These are phyloP conservation scores for California macrophylla DNA, from an alignment of 441 rosid species.

Conservation along the genomic window DNA sequence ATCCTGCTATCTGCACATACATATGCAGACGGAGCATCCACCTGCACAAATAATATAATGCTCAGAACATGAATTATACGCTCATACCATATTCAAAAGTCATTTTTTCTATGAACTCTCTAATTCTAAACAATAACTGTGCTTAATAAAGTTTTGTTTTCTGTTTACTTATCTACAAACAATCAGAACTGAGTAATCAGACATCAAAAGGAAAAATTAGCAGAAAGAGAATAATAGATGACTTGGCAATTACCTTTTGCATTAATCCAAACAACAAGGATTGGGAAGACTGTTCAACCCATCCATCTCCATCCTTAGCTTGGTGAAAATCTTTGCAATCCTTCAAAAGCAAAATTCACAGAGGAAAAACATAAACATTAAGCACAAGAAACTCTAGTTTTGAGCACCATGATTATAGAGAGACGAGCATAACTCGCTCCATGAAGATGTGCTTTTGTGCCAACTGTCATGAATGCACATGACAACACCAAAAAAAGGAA, in stretches of 20 bases:
- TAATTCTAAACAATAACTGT: neutral
- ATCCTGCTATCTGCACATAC: constrained; percentile 84
- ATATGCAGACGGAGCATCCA: constrained; percentile 69
- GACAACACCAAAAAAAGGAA: neutral
- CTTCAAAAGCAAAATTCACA: constrained; percentile 33
- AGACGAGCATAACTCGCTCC: constrained; percentile 7
- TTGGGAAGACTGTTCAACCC: constrained; percentile 87
- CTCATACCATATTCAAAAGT: neutral
- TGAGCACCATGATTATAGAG: constrained; percentile 8
- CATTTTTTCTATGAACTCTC: neutral
- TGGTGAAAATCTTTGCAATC: constrained; percentile 89
- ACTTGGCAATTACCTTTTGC: constrained; percentile 50
- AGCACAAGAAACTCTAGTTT: constrained; percentile 1
- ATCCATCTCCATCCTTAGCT: constrained; percentile 98
- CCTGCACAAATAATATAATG: constrained; percentile 33
- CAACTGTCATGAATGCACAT: neutral
- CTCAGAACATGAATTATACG: constrained; percentile 4
- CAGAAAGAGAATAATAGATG: neutral
- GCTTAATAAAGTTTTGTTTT: neutral
- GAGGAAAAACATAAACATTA: constrained; percentile 14
- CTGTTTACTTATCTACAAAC: constrained; percentile 1
- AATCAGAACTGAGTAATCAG: constrained; percentile 7
- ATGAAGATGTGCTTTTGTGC: constrained; percentile 1
- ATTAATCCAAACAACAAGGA: constrained; percentile 66
- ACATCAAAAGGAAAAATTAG: neutral